Evolutionary conservation across 1,139 yeast genomes (phyloP).

Genomic region (Nadsonia commutata): DNA sequence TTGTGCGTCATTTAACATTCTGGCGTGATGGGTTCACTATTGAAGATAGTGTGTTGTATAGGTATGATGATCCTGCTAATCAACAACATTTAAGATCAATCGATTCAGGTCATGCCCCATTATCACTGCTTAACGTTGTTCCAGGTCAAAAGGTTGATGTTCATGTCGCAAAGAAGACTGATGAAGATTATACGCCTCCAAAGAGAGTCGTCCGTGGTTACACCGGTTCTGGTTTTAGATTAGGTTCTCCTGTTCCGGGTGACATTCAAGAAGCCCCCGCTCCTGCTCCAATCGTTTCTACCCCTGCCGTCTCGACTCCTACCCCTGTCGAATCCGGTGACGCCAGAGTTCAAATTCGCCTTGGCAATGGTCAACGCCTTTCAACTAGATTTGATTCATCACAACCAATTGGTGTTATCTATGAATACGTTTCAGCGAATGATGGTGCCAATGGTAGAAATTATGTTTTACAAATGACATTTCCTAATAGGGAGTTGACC

Average conservation of each 20-base stretch:
- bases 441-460: slow-evolving; percentile 31
- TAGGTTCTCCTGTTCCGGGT: slow-evolving; percentile 84
- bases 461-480: slow-evolving; percentile 64
- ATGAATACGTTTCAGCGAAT: slow-evolving; percentile 46
- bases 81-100: slow-evolving; percentile 62
- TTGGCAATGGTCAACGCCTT: slow-evolving; percentile 65
- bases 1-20: slow-evolving; percentile 57
- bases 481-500: slow-evolving; percentile 66
- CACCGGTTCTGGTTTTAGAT: slow-evolving; percentile 68
- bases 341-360: slow-evolving; percentile 64
- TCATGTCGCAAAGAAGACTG: slow-evolving; percentile 62
- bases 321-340: slow-evolving; percentile 34
- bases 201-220: slow-evolving; percentile 59
- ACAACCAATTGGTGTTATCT: slow-evolving; percentile 55
- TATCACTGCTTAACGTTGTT: slow-evolving; percentile 63
- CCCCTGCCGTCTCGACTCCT: slow-evolving; percentile 11
- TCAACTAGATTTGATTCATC: slow-evolving; percentile 50
- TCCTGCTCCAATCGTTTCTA: slow-evolving; percentile 14
- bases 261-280: slow-evolving; percentile 27
- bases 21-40: slow-evolving; percentile 96
- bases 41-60: slow-evolving; percentile 72
- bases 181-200: slow-evolving; percentile 69
- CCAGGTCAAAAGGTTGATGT: slow-evolving; percentile 96
- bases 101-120: slow-evolving; percentile 88
- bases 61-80: slow-evolving; percentile 86